Percentiles rank a stretch among this genome's conserved stretches.
Evolutionary conservation across 2,329 filamentous ascomycete species (phyloP).

Genomic region (Pezizomycotina sp.): DNA sequence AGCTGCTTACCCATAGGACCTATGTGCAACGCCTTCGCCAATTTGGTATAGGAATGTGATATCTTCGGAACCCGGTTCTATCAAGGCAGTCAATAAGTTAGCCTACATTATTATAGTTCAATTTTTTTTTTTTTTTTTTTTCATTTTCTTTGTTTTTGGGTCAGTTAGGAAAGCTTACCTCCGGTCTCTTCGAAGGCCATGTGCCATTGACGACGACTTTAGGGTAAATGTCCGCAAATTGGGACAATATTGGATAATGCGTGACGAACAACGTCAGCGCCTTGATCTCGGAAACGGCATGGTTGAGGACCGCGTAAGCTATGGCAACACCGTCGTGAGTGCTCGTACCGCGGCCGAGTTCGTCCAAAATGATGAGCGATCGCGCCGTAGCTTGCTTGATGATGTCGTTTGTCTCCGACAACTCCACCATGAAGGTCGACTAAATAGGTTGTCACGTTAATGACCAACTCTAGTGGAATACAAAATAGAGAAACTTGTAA

Average conservation of each 20-base stretch:
- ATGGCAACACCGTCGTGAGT: constrained; percentile 96
- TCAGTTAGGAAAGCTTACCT: constrained; percentile 24
- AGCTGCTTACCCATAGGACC: constrained; percentile 81
- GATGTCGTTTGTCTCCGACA: constrained; percentile 82
- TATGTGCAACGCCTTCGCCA: constrained; percentile 74
- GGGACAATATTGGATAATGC: constrained; percentile 77
- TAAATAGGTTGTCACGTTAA: no score
- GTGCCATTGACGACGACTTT: constrained; percentile 64
- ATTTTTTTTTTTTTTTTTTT: no score
- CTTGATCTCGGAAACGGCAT: constrained; percentile 56
- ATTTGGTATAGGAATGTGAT: constrained; percentile 94
- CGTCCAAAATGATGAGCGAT: constrained; percentile 79
- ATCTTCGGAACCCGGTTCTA: constrained; percentile 42
- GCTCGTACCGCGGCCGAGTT: constrained; percentile 80
- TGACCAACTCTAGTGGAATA: no score
- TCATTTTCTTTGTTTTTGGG: no score
- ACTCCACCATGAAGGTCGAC: constrained; percentile 94
- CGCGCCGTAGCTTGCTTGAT: constrained; percentile 73
- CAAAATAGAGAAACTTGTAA: not conserved
- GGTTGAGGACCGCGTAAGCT: constrained; percentile 74
- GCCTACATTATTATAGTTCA: no score
- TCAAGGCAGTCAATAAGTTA: no score
- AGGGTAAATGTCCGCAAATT: constrained; percentile 50
- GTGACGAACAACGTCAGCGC: constrained; percentile 91
- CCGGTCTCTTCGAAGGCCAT: constrained; percentile 62